phyloP scores from a whole-genome alignment of 1,284 basidiomycete genomes.

The Schizophyllum amplum region DNA sequence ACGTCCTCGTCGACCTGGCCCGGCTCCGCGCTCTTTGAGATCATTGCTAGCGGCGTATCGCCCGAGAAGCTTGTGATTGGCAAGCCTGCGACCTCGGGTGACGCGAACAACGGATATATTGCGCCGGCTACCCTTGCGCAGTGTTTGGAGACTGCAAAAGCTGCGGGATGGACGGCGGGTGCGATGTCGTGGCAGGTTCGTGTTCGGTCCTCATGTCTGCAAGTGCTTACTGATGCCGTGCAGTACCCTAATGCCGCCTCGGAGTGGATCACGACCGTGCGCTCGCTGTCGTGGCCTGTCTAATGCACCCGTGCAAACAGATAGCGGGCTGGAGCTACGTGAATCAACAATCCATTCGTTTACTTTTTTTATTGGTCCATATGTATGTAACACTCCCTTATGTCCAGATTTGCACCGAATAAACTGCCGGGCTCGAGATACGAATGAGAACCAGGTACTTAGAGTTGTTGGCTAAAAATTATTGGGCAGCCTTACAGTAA shows the following conservation, averaged over 20 bases:
- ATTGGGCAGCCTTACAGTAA: too few species aligned
- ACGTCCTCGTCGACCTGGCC: conserved; percentile 45
- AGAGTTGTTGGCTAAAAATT: too few species aligned
- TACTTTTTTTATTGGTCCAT: too few species aligned
- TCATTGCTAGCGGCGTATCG: conserved; percentile 44
- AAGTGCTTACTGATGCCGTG: neutral
- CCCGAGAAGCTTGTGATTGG: conserved; percentile 44
- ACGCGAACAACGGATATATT: conserved; percentile 55
- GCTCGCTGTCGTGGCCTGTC: conserved; percentile 9
- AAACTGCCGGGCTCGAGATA: too few species aligned
- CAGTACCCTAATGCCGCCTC: conserved; percentile 6
- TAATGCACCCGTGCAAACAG: too few species aligned
- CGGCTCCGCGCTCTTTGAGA: conserved; percentile 48
- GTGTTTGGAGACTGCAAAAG: conserved; percentile 47
- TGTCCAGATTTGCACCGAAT: too few species aligned
- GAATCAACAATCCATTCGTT: too few species aligned
- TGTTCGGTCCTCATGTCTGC: neutral
- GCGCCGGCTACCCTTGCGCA: conserved; percentile 39
- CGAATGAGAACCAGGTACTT: too few species aligned
- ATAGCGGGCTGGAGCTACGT: too few species aligned
- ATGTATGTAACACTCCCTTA: too few species aligned
- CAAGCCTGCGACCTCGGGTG: conserved; percentile 45
- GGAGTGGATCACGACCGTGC: conserved; percentile 8
- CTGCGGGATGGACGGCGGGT: conserved; percentile 40
- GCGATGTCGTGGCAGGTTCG: conserved; percentile 9